These are phyloP conservation scores for Biscogniauxia sp. DNA, from an alignment of 2,329 filamentous ascomycete species.

Conservation along the genomic window DNA sequence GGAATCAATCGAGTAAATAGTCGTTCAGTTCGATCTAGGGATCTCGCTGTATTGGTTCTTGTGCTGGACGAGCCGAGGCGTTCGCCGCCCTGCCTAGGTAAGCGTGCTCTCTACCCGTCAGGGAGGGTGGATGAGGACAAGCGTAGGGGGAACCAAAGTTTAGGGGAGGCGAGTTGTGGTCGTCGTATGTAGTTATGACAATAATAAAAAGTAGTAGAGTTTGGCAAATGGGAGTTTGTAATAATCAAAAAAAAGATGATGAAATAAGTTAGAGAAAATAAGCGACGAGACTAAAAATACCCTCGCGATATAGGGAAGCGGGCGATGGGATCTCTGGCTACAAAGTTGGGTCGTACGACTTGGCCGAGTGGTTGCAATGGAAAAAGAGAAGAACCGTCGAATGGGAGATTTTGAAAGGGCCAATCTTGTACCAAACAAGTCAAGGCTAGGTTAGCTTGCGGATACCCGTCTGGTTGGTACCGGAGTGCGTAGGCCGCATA, in stretches of 20 bases:
- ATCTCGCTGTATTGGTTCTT: not conserved
- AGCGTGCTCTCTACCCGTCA: not conserved
- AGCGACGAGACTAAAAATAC: not conserved
- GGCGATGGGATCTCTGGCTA: not conserved
- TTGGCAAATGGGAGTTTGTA: too few species aligned
- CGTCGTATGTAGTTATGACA: not conserved
- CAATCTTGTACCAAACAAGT: conserved; percentile 30
- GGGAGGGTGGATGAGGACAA: not conserved
- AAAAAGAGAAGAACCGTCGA: conserved; percentile 8
- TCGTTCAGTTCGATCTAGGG: not conserved
- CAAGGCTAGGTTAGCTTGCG: conserved; percentile 23
- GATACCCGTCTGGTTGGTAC: conserved; percentile 33
- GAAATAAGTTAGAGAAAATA: not conserved
- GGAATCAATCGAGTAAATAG: conserved; percentile 3
- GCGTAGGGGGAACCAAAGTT: not conserved
- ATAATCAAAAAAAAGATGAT: too few species aligned
- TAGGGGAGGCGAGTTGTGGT: not conserved
- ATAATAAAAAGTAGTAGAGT: not conserved
- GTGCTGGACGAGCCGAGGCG: not conserved
- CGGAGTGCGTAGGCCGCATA: conserved; percentile 31
- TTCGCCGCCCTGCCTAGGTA: not conserved
- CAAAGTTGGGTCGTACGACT: not conserved
- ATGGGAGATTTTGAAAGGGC: conserved; percentile 18
- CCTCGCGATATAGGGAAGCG: not conserved
- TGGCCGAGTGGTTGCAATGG: conserved; percentile 6